Evolutionary conservation across 1,284 basidiomycete species (phyloP).

Genomic region (Apiotrichum gamsii): DNA sequence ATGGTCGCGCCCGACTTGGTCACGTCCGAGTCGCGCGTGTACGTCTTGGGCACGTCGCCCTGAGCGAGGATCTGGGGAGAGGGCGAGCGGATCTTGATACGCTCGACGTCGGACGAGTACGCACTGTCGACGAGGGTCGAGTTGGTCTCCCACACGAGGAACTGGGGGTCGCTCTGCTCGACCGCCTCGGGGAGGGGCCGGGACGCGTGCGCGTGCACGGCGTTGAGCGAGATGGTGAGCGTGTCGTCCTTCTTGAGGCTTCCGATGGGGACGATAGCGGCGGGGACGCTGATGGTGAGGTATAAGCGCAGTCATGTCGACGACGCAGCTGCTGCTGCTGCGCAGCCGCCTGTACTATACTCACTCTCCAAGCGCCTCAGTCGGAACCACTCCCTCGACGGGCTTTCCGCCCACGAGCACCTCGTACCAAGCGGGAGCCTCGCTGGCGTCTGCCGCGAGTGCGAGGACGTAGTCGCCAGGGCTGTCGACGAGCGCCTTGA

Average conservation of each 20-base stretch:
- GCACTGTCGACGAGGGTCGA: slow-evolving; percentile 65
- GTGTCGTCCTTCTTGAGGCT: slow-evolving; percentile 53
- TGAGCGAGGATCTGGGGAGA: slow-evolving; percentile 63
- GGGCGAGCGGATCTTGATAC: slow-evolving; percentile 72
- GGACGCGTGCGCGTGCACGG: slow-evolving; percentile 67
- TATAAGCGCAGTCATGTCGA: neutral
- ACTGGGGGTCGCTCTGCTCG: slow-evolving; percentile 70
- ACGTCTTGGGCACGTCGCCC: slow-evolving; percentile 50
- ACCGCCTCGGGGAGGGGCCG: slow-evolving; percentile 68
- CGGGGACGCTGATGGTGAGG: slow-evolving; percentile 24
- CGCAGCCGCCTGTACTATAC: slow-evolving; percentile 2
- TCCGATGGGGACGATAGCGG: slow-evolving; percentile 31
- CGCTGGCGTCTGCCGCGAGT: slow-evolving; percentile 58
- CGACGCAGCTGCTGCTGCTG: neutral
- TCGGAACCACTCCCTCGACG: slow-evolving; percentile 50
- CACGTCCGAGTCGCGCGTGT: slow-evolving; percentile 40
- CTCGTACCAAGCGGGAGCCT: slow-evolving; percentile 70
- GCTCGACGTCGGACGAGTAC: slow-evolving; percentile 71
- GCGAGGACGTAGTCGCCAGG: slow-evolving; percentile 65
- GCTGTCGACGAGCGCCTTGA: slow-evolving; percentile 62
- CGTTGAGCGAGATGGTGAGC: slow-evolving; percentile 67
- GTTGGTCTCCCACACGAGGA: slow-evolving; percentile 68
- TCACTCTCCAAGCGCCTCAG: slow-evolving; percentile 19
- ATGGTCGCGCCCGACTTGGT: slow-evolving; percentile 73
- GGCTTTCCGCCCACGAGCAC: slow-evolving; percentile 56